Evolutionary conservation across 2,329 filamentous ascomycete species (phyloP), one percentile per base, ranked within the genome.

Genomic region (Alternaria postmessia): DNA sequence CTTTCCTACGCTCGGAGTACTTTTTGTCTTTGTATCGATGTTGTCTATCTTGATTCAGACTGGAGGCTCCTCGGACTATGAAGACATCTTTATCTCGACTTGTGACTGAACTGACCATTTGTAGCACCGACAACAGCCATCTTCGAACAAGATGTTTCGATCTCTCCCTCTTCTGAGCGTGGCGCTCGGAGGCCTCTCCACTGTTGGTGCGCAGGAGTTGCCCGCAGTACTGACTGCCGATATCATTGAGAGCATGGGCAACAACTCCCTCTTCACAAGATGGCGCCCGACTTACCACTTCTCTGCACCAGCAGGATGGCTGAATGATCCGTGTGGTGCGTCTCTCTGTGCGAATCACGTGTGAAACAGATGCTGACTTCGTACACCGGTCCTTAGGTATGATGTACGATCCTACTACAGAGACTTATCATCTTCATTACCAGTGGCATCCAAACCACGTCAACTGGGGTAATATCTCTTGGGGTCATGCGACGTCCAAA

Each of bases 371-470:
- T 34, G 34, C 44, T 48, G 44, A 48, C 44, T 48, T 34, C 3
- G 28, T 48, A 48, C 18, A 18, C 30, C 20, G 6, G 0, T 1
- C 30, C 22, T 7, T 34, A 34, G 83, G 76, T 28, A 81, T 82
- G 63, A 81, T 82, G 74, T 86, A 84, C 64, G 82, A 84, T 69
- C 82, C 81, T 14, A 75, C 71, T 3, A 76, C 79, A 34, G 80
- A 82, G 30, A 72, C 72, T 2, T 87, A 86, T 59, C 84, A 87
- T 63, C 66, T 86, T 7, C 83, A 83, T 66, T 87, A 84, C 68
- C 84, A 87, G 69, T 86, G 79, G 76, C 78, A 83, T 65, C 81
- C 81, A 1, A 72, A 83, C 48, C 81, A 83, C 59, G 77, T 82
- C 64, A 80, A 80, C 61, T 82, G 81, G 80, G 81, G 81, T 16